phyloP scores from a whole-genome alignment of 371 early-diverging fungal species.

The Mortierella sp. region DNA sequence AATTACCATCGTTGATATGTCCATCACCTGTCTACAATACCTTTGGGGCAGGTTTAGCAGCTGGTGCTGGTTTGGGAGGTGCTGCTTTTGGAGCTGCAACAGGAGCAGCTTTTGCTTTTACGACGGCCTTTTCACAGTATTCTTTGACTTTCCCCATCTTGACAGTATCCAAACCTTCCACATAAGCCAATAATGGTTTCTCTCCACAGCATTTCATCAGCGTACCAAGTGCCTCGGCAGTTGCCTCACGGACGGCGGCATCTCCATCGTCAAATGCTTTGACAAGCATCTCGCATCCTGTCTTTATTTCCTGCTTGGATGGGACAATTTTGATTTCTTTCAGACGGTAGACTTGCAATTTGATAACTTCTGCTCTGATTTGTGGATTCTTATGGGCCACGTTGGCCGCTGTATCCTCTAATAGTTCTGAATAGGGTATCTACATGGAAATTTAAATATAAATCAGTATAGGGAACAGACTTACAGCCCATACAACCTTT shows the following conservation, averaged over 20 bases:
- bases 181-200: constrained; percentile 74
- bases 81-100: constrained; percentile 55
- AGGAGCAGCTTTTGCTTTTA: constrained; percentile 71
- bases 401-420: constrained; percentile 79
- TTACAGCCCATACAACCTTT: not conserved
- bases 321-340: constrained; percentile 76
- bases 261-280: constrained; percentile 90
- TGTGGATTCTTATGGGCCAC: constrained; percentile 94
- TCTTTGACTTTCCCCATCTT: constrained; percentile 91
- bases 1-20: not conserved
- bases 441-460: constrained; percentile 14
- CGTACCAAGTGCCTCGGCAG: constrained; percentile 91
- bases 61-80: constrained; percentile 53
- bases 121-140: constrained; percentile 85
- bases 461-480: not conserved
- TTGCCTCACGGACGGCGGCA: constrained; percentile 87
- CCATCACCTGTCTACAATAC: constrained; percentile 21
- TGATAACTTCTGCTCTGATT: constrained; percentile 81
- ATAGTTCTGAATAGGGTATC: constrained; percentile 66
- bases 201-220: constrained; percentile 91
- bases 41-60: constrained; percentile 53
- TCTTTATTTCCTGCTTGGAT: constrained; percentile 83
- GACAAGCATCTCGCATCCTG: constrained; percentile 78
- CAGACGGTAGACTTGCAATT: constrained; percentile 80
- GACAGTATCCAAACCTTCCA: constrained; percentile 89